These are phyloP conservation scores for Coriolopsis trogii DNA, from an alignment of 1,284 basidiomycete species.

Conservation along the genomic window DNA sequence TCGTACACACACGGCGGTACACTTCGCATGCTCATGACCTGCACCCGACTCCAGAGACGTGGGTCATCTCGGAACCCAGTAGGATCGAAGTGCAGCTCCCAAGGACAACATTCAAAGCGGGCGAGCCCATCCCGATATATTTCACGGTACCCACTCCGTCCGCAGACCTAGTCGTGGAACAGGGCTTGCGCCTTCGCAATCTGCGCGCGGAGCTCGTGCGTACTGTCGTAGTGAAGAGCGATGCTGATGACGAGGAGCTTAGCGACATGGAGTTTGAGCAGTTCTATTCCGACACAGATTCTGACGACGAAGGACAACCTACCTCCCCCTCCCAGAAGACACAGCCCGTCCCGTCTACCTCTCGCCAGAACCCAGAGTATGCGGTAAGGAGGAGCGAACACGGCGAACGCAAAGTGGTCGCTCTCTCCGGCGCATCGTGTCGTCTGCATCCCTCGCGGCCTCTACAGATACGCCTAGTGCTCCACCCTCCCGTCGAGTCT, in stretches of 20 bases:
- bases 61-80: conserved; percentile 61
- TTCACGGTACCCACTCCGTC: conserved; percentile 74
- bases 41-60: conserved; percentile 58
- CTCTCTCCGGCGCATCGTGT: conserved; percentile 78
- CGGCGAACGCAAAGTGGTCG: conserved; percentile 51
- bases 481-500: conserved; percentile 64
- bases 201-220: conserved; percentile 74
- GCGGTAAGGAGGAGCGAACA: conserved; percentile 22
- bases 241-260: conserved; percentile 24
- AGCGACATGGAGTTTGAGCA: conserved; percentile 21
- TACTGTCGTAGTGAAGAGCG: conserved; percentile 51
- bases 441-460: conserved; percentile 72
- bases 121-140: conserved; percentile 76
- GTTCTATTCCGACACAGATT: conserved; percentile 5
- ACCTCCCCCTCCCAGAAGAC: conserved; percentile 36
- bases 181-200: conserved; percentile 71
- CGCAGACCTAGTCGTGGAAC: conserved; percentile 62
- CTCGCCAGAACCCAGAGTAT: conserved; percentile 27
- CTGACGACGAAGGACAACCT: conserved; percentile 37
- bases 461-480: conserved; percentile 69
- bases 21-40: conserved; percentile 62
- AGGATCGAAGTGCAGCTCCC: conserved; percentile 70
- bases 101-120: conserved; percentile 64
- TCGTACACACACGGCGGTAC: conserved; percentile 74
- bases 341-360: conserved; percentile 20